Base-by-base conservation (phyloP, 306 rosid species). In the Fragaria vesca region DNA sequence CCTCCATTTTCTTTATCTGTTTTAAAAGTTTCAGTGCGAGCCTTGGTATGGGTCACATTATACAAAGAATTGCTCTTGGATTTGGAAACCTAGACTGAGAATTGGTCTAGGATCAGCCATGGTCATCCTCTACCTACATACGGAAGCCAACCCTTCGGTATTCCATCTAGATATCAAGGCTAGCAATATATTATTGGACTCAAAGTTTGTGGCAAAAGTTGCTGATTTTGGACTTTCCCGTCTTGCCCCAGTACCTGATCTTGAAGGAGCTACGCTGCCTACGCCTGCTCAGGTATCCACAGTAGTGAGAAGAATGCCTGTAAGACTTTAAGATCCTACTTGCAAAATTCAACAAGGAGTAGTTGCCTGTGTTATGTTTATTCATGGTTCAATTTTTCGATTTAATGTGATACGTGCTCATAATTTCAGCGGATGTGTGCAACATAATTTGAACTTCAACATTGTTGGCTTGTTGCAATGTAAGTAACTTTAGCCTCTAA, bases 221-320 rank as follows among this genome's bases (percentile, higher is more conserved):
- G 93, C 98, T 76, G 99, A 96, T 88, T 96, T 96, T 74, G 99
- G 99, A 86, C 98, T 96, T 74, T 96, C 99, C 1, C 1, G 96
- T 47, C 98, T 93, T 72, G 99, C 99, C 17, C 99, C 98, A 6
- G 87, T 89, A 81, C 92, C 97, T 32, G 89, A 93, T 82, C 45
- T 82, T 17, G 96, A 96, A 77, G 99, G 97, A 28, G 26, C 26
- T 24, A 24, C 26, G 26, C 1, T 28, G 57, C 45, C 66, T 62
- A 78, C 81, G 75, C 97, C 97, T 79, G 88, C 58, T 69, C 96
- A 92, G 76, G 89, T 93, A 73, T 95, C 97, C 24, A 95, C 99
- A 1, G 97, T 91, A 20, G 99, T 95, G 75, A 93, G 90, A 79
- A 97, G 97, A 58, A 95, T 97, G 9, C 99, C 99, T 50, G 99